Evolutionary conservation across 768 basidiomycete genomes (phyloP), one percentile per base, ranked within the genome.

Genomic region (Epithele typhae): DNA sequence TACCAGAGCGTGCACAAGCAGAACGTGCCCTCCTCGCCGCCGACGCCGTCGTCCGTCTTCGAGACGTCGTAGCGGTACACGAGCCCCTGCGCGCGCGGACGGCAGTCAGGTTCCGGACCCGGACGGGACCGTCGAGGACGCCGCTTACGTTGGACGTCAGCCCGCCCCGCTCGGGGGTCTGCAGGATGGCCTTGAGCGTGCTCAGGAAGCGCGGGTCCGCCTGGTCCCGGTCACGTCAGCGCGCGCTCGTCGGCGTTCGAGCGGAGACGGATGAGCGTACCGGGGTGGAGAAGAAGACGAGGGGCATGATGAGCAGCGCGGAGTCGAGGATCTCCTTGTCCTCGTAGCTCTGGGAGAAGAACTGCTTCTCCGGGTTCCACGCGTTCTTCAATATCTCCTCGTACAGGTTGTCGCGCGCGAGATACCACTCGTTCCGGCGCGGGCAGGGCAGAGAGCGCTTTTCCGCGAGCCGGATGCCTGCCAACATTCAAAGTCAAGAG

Each of bases 1-100:
- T 45, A 86, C 88, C 87, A 91, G 6, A 91, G 64, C 0, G 87
- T 90, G 59, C 91, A 93, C 38, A 98, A 70, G 50, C 90, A 91
- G 68, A 97, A 96, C 0, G 89, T 93, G 2, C 94, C 94, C 66
- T 96, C 94, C 53, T 95, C 91, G 1, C 94, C 93, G 1, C 95
- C 94, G 11, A 97, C 92, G 6, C 95, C 95, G 57, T 97, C 95
- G 47, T 88, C 84, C 0, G 89, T 82, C 62, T 87, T 87, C 21
- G 64, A 68, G 11, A 87, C 84, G 60, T 98, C 92, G 64, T 97
- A 97, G 7, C 94, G 82, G 60, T 87, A 95, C 5, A 92, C 87
- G 9, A 92, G 76, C 56, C 83, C 84, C 87, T 91, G 53, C n/a
- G 14, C 39, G 6, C 52, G 41, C 39, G 14, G 19, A n/a, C 9